A percentile compares a stretch with the other conserved stretches of the same genome.
phyloP scores from a whole-genome alignment of 108 stramenopile species.

The Fragilaria radians region DNA sequence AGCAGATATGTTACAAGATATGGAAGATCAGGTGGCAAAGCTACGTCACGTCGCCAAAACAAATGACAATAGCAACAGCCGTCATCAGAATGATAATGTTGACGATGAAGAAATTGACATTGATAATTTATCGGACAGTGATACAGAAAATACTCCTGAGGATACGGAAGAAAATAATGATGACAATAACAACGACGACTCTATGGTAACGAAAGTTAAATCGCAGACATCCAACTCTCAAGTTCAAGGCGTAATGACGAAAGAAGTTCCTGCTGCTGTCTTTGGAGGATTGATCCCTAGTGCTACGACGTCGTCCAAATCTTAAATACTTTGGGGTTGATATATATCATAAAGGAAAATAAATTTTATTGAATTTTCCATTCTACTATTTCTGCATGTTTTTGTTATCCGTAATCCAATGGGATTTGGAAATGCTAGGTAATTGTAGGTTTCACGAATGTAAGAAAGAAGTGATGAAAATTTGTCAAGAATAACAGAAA shows the following conservation, averaged over 20 bases:
- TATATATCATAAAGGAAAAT: neutral
- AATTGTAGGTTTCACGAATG: too few species aligned
- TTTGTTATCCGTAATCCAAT: too few species aligned
- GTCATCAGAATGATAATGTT: conserved; percentile 10
- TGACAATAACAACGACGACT: too few species aligned
- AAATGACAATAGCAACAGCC: neutral
- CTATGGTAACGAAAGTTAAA: too few species aligned
- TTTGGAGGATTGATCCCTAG: conserved; percentile 55
- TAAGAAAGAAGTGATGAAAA: too few species aligned
- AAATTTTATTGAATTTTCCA: too few species aligned
- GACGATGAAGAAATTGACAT: conserved; percentile 79
- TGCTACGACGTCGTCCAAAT: conserved; percentile 2
- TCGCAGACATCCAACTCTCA: neutral
- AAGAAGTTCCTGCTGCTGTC: conserved; percentile 65
- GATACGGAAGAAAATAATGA: conserved; percentile 34
- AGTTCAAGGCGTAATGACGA: conserved; percentile 36
- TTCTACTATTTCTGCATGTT: too few species aligned
- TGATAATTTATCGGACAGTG: conserved; percentile 41
- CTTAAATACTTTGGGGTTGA: neutral
- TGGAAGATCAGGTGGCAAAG: conserved; percentile 83
- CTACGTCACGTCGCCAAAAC: conserved; percentile 34
- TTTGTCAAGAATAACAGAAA: too few species aligned
- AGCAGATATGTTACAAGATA: conserved; percentile 77
- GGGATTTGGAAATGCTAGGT: too few species aligned
- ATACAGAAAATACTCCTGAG: too few species aligned